Conservation (phyloP, 305 asterid species). For the Caryopteris hybrid region DNA sequence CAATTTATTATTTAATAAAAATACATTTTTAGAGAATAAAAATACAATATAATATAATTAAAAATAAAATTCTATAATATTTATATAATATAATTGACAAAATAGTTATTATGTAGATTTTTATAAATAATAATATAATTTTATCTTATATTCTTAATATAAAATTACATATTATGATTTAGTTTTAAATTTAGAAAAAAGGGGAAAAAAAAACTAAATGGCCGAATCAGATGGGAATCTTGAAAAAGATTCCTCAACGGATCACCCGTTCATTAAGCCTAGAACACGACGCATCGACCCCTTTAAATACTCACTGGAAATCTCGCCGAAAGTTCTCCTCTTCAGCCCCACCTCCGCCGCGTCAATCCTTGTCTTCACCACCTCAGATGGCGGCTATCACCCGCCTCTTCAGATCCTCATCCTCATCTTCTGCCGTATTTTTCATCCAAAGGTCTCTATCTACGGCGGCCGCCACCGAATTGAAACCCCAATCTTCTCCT, state of each 20-base stretch:
- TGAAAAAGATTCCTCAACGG: conserved; percentile 13
- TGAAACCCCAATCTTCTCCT: conserved; percentile 29
- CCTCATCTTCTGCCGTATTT: conserved; percentile 23
- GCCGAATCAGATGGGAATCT: conserved; percentile 27
- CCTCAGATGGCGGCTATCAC: conserved; percentile 76
- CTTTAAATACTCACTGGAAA: not conserved
- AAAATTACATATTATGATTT: no score
- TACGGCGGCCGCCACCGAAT: conserved; percentile 40
- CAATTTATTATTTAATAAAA: no score
- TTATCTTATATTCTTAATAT: no score
- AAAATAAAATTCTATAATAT: no score
- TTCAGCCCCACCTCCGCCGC: conserved; percentile 17
- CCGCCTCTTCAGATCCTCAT: conserved; percentile 66
- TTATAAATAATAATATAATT: no score
- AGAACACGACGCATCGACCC: conserved; percentile 13
- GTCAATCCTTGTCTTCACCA: conserved; percentile 12
- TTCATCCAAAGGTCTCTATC: conserved; percentile 38
- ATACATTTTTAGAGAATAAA: no score
- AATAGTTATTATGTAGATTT: no score
- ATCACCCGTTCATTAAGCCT: conserved; percentile 8
- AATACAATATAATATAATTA: no score
- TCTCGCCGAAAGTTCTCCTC: not conserved
- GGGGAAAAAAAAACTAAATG: not conserved
- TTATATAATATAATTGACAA: no score
- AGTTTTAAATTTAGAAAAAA: no score